Percentiles rank a stretch among this genome's conserved stretches.
Evolutionary conservation across 352 stramenopile species (phyloP).

Genomic region (Blastocystis sp.): DNA sequence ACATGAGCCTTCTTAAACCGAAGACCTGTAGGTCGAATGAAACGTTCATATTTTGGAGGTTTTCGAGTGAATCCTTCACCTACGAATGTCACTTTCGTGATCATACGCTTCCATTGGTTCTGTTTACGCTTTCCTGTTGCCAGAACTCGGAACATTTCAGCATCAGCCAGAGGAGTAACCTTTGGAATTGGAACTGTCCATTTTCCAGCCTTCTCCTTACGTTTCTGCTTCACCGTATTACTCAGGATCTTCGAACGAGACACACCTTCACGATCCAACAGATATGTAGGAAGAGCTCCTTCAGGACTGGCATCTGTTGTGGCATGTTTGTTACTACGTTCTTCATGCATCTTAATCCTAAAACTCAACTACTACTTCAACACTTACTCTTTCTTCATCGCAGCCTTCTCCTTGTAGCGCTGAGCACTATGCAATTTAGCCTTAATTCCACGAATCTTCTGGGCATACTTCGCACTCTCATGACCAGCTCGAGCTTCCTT

Average conservation of each 20-base stretch:
- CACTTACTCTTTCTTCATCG: slow-evolving; percentile 91
- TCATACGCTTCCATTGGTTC: slow-evolving; percentile 83
- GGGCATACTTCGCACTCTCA: slow-evolving; percentile 88
- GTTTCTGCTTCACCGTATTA: slow-evolving; percentile 99
- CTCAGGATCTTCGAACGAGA: slow-evolving; percentile 95
- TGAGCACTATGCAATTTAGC: slow-evolving; percentile 98
- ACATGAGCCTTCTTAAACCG: slow-evolving; percentile 99
- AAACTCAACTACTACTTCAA: not conserved
- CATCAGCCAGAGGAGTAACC: slow-evolving; percentile 93
- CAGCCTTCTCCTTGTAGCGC: slow-evolving; percentile 99
- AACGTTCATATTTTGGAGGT: slow-evolving; percentile 98
- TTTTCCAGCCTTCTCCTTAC: slow-evolving; percentile 99
- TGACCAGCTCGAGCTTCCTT: slow-evolving; percentile 94
- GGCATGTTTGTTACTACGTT: slow-evolving; percentile 93
- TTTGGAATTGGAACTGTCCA: slow-evolving; percentile 99
- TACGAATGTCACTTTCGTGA: slow-evolving; percentile 94
- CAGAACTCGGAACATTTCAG: slow-evolving; percentile 99
- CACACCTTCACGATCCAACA: slow-evolving; percentile 95
- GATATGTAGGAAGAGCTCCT: slow-evolving; percentile 91
- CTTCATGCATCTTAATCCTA: slow-evolving; percentile 90
- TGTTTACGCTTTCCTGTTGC: slow-evolving; percentile 87
- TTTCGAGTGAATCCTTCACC: slow-evolving; percentile 98
- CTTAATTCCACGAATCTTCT: slow-evolving; percentile 94
- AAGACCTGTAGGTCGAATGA: slow-evolving; percentile 95
- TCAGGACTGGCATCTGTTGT: slow-evolving; percentile 92